A percentile compares a stretch with the other conserved stretches of the same genome.
phyloP scores from a whole-genome alignment of 352 stramenopile species.

The Pythium coloratum region DNA sequence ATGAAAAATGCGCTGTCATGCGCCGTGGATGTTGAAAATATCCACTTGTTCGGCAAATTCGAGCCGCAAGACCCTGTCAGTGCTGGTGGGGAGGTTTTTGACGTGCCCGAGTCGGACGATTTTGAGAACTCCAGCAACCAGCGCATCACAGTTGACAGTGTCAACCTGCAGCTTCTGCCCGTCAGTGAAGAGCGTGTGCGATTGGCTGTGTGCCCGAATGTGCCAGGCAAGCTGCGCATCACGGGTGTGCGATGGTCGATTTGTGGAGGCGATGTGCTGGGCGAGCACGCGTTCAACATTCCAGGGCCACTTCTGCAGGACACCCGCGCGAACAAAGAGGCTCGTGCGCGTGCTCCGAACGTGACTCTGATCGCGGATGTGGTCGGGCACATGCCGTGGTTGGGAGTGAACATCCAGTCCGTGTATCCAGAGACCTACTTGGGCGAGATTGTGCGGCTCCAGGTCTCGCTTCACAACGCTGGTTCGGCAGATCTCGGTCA shows the following conservation, averaged over 20 bases:
- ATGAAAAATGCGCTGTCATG: conserved; percentile 88
- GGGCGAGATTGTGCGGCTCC: conserved; percentile 61
- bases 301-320: conserved; percentile 80
- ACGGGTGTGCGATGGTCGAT: conserved; percentile 82
- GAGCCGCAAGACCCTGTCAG: conserved; percentile 26
- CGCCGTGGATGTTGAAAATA: conserved; percentile 76
- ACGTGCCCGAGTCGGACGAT: conserved; percentile 41
- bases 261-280: conserved; percentile 76
- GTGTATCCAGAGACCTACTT: conserved; percentile 45
- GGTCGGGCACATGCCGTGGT: conserved; percentile 75
- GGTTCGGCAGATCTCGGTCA: conserved; percentile 49
- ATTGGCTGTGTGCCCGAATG: conserved; percentile 59
- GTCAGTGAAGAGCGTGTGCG: conserved; percentile 77
- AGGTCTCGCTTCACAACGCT: conserved; percentile 55
- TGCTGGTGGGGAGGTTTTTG: conserved; percentile 30
- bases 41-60: conserved; percentile 82
- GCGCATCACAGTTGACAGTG: conserved; percentile 57
- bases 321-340: conserved; percentile 71
- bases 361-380: conserved; percentile 75
- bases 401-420: conserved; percentile 64
- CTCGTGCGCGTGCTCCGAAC: conserved; percentile 70
- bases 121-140: conserved; percentile 17
- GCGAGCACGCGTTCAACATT: conserved; percentile 81
- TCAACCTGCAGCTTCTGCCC: conserved; percentile 75
- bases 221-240: conserved; percentile 59